A percentile compares a stretch with the other conserved stretches of the same genome.
phyloP scores from a whole-genome alignment of 495 filamentous ascomycete genomes.

The Penicillium pancosmium region DNA sequence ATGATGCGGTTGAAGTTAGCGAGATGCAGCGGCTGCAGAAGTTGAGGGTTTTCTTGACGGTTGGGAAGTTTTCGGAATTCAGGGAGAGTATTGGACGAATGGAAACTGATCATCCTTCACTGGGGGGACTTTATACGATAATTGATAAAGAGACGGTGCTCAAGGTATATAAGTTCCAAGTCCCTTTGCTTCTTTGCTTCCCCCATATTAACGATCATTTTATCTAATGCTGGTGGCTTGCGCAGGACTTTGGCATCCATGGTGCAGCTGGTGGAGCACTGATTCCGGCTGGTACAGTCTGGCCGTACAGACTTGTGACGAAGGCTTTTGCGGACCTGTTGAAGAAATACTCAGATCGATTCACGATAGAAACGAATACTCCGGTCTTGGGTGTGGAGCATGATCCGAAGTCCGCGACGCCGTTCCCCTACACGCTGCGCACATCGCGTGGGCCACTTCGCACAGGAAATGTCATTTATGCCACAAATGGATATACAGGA shows the following conservation, averaged over 20 bases:
- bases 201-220: background rate
- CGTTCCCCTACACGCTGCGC: slow-evolving; percentile 41
- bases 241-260: slow-evolving; percentile 41
- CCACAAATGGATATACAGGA: slow-evolving; percentile 79
- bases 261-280: slow-evolving; percentile 49
- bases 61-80: slow-evolving; percentile 26
- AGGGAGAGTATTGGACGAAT: slow-evolving; percentile 26
- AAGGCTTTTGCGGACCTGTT: slow-evolving; percentile 64
- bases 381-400: slow-evolving; percentile 52
- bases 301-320: slow-evolving; percentile 82
- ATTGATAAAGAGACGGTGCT: slow-evolving; percentile 23
- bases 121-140: slow-evolving; percentile 34
- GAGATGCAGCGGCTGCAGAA: slow-evolving; percentile 33
- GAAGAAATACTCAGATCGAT: slow-evolving; percentile 34
- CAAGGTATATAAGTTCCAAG: slow-evolving; percentile 14
- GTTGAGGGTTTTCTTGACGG: slow-evolving; percentile 34
- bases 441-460: slow-evolving; percentile 66
- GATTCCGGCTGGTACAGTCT: slow-evolving; percentile 54
- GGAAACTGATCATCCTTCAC: slow-evolving; percentile 30
- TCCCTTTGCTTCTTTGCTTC: background rate
- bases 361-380: slow-evolving; percentile 80
- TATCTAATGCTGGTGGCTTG: background rate
- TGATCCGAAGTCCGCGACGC: slow-evolving; percentile 13
- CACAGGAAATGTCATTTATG: slow-evolving; percentile 64
- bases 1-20: slow-evolving; percentile 27